These are phyloP conservation scores for Fusarium sp. DNA, from an alignment of 2,329 filamentous ascomycete genomes.

Conservation along the genomic window DNA sequence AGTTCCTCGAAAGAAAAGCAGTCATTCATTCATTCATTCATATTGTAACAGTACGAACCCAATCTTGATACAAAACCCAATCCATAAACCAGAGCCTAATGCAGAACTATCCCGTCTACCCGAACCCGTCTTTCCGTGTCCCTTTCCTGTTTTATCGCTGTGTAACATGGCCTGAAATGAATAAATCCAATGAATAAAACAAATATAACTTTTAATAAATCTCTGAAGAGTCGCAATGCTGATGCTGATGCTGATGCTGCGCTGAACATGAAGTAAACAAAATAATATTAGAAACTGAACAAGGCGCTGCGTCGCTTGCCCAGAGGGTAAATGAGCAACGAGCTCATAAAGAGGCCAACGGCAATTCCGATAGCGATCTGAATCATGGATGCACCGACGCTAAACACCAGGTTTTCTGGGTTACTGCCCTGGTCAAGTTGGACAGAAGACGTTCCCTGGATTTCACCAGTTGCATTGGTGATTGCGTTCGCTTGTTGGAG, in stretches of 20 bases:
- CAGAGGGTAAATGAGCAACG: constrained; percentile 64
- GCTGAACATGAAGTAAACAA: constrained; percentile 15
- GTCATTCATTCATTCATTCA: constrained; percentile 25
- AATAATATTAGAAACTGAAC: constrained; percentile 60
- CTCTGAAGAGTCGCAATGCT: not conserved
- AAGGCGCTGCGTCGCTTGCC: constrained; percentile 65
- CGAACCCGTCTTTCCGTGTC: not conserved
- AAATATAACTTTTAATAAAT: constrained; percentile 19
- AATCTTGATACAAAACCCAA: constrained; percentile 5
- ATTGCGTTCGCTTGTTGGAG: constrained; percentile 61
- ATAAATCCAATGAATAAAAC: constrained; percentile 3
- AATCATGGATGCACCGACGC: constrained; percentile 65
- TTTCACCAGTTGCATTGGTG: constrained; percentile 54
- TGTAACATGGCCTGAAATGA: not conserved
- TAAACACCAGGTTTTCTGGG: constrained; percentile 59
- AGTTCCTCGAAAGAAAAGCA: not conserved
- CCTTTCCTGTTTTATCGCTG: constrained; percentile 11
- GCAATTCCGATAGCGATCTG: constrained; percentile 68
- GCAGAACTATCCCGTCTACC: constrained; percentile 8
- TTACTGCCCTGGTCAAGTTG: constrained; percentile 38
- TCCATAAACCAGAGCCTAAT: constrained; percentile 12
- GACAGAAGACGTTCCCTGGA: constrained; percentile 56
- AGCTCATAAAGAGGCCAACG: constrained; percentile 65
- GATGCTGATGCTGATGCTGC: constrained; percentile 27
- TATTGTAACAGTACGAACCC: constrained; percentile 7